A percentile compares a stretch with the other conserved stretches of the same genome.
These are phyloP conservation scores for Groenewaldozyma auringiensis DNA, from an alignment of 1,139 yeast genomes.

Conservation along the genomic window DNA sequence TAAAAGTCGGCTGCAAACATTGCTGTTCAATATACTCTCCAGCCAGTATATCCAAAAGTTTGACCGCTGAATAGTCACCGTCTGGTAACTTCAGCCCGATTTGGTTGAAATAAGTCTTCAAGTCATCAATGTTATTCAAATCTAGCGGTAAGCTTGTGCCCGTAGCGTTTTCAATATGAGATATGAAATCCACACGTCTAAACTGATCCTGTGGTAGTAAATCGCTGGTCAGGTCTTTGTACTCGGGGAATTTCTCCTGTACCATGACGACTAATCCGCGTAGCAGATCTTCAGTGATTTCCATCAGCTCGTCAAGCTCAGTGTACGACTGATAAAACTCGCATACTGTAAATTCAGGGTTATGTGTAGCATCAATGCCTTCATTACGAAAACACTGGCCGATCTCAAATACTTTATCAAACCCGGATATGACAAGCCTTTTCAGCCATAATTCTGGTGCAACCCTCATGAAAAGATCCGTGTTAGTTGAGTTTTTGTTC, in stretches of 20 bases:
- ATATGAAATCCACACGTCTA: conserved; percentile 40
- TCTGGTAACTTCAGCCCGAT: conserved; percentile 44
- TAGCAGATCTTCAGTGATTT: conserved; percentile 36
- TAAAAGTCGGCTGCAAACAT: conserved; percentile 55
- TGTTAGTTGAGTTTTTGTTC: conserved; percentile 23
- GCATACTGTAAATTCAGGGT: conserved; percentile 91
- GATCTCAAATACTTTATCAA: conserved; percentile 78
- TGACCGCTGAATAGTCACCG: conserved; percentile 37
- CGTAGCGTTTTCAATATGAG: conserved; percentile 40
- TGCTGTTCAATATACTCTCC: conserved; percentile 59
- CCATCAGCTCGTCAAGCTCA: conserved; percentile 58
- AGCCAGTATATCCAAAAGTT: conserved; percentile 60
- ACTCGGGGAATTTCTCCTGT: conserved; percentile 15
- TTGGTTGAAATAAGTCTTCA: conserved; percentile 28
- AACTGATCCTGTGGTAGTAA: conserved; percentile 15
- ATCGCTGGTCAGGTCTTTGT: conserved; percentile 3
- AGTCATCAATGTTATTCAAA: conserved; percentile 25
- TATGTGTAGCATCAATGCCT: conserved; percentile 87
- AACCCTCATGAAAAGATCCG: conserved; percentile 57
- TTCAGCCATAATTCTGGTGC: conserved; percentile 96
- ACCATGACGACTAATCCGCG: conserved; percentile 10
- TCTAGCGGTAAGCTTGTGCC: conserved; percentile 36
- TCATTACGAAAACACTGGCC: conserved; percentile 86
- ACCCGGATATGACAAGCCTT: conserved; percentile 70
- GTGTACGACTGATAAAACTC: conserved; percentile 86